Percentiles rank a stretch among this genome's conserved stretches.
Conservation (phyloP, 78 protist species). For the Pigoraptor vietnamica region DNA sequence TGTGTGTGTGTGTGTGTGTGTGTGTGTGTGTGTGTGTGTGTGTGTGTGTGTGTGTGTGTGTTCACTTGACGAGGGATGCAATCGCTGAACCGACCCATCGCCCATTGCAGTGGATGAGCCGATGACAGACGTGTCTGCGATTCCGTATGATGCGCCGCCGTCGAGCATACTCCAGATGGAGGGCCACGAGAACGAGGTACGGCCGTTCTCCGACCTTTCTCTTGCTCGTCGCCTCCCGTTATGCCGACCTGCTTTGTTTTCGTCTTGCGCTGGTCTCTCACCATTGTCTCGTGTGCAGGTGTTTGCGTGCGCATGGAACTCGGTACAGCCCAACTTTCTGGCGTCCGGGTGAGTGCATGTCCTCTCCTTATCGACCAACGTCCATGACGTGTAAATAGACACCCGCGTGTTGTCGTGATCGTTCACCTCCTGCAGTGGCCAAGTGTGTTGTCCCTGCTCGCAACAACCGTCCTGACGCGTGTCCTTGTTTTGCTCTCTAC, state of each 20-base stretch:
- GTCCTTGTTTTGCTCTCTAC: background rate
- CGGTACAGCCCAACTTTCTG: slow-evolving; percentile 6
- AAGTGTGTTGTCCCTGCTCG: no score
- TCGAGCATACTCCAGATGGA: background rate
- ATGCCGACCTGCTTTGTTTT: background rate
- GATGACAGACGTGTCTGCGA: no score
- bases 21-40: no score
- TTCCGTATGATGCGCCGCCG: background rate
- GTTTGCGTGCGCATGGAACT: slow-evolving; percentile 74
- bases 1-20: no score
- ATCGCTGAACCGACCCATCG: no score
- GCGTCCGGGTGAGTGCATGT: slow-evolving; percentile 25
- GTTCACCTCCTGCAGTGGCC: no score
- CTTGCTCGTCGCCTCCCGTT: background rate
- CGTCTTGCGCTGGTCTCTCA: no score
- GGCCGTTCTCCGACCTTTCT: background rate
- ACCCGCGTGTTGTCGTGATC: background rate
- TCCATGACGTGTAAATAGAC: background rate
- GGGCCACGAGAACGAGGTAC: background rate
- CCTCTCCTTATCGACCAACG: no score
- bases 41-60: no score
- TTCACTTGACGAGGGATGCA: no score
- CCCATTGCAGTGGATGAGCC: no score
- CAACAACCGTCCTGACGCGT: background rate
- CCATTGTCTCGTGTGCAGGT: no score